Evolutionary conservation across 2,329 filamentous ascomycete genomes (phyloP).

Genomic region (Penicillium sclerotigenum): DNA sequence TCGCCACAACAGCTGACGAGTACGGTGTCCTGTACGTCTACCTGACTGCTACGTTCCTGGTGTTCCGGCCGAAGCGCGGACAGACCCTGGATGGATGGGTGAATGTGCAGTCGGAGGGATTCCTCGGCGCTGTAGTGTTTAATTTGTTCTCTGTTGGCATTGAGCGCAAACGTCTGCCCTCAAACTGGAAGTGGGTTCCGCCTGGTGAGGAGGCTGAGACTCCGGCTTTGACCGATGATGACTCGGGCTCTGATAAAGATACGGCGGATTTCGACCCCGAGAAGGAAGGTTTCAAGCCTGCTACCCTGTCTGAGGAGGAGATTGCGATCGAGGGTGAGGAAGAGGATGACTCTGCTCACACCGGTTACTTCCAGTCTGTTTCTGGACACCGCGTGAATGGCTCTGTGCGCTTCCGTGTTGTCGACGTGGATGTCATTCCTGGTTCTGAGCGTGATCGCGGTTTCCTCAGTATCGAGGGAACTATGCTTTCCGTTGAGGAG

Average conservation of each 20-base stretch:
- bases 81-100: slow-evolving; percentile 75
- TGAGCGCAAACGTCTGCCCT: slow-evolving; percentile 70
- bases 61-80: slow-evolving; percentile 74
- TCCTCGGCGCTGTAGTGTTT: slow-evolving; percentile 84
- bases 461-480: slow-evolving; percentile 82
- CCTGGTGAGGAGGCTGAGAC: slow-evolving; percentile 43
- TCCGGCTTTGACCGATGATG: slow-evolving; percentile 25
- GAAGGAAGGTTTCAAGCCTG: slow-evolving; percentile 42
- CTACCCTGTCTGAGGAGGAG: slow-evolving; percentile 33
- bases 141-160: slow-evolving; percentile 91
- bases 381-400: slow-evolving; percentile 67
- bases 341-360: slow-evolving; percentile 50
- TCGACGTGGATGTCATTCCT: slow-evolving; percentile 71
- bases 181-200: slow-evolving; percentile 75
- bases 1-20: slow-evolving; percentile 62
- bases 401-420: slow-evolving; percentile 71
- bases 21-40: slow-evolving; percentile 84
- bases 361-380: slow-evolving; percentile 74
- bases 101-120: slow-evolving; percentile 82
- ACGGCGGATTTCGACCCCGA: slow-evolving; percentile 33
- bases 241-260: slow-evolving; percentile 19
- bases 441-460: slow-evolving; percentile 69
- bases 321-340: slow-evolving; percentile 42
- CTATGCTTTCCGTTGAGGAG: slow-evolving; percentile 68
- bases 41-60: slow-evolving; percentile 79